These are phyloP conservation scores for Gynochthodes officinalis DNA, from an alignment of 257 asterid species.

Conservation along the genomic window DNA sequence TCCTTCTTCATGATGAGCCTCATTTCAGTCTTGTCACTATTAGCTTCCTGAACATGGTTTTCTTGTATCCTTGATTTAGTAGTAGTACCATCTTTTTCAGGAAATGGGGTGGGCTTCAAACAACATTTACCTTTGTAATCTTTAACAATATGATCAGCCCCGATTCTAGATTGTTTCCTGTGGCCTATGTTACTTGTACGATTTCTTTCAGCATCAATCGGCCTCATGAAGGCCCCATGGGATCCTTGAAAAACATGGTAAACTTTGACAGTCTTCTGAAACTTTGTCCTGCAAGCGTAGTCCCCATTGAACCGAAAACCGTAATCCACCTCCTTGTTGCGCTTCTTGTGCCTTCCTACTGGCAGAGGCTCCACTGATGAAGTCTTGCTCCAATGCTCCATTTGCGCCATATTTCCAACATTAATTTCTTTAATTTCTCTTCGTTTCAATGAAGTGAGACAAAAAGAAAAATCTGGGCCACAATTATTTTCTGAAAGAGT, in stretches of 20 bases:
- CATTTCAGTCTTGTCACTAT: neutral
- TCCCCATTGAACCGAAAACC: neutral
- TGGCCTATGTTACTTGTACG: too few species aligned
- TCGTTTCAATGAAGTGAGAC: too few species aligned
- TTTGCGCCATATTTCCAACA: neutral
- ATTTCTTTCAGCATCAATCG: neutral
- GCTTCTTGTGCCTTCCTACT: neutral
- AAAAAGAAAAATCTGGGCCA: too few species aligned
- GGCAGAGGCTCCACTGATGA: neutral
- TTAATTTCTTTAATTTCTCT: neutral
- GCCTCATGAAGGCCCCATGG: neutral
- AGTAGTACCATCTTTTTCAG: neutral
- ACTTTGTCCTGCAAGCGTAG: too few species aligned
- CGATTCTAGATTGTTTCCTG: too few species aligned
- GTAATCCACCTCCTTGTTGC: too few species aligned
- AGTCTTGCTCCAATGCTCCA: slow-evolving; percentile 7
- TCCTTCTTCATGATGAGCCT: neutral
- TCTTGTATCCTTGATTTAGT: neutral
- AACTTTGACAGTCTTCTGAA: neutral
- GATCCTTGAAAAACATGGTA: neutral
- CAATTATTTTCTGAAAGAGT: too few species aligned
- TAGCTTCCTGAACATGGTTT: neutral
- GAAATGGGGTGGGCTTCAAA: neutral
- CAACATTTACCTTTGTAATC: neutral
- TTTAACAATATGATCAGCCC: neutral